Conservation (phyloP, 2,329 filamentous ascomycete genomes). For the Mollisiaceae sp. region DNA sequence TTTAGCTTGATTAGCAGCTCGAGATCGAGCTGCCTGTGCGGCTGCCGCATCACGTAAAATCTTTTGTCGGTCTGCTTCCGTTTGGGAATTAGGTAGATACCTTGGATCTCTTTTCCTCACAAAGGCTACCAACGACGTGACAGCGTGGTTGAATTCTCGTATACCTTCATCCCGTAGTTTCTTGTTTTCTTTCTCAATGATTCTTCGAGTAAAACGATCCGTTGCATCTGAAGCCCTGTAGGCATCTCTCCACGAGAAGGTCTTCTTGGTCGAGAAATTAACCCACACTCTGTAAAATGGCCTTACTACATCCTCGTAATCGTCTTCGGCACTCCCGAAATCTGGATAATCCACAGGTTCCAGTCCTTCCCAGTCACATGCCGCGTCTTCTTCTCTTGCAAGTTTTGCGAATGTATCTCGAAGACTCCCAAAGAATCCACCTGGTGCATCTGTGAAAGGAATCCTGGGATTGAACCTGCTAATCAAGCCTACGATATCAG, state of each 20-base stretch:
- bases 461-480: constrained; percentile 79
- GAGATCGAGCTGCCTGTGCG: constrained; percentile 81
- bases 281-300: constrained; percentile 84
- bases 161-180: constrained; percentile 80
- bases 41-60: constrained; percentile 77
- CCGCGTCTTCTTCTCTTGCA: constrained; percentile 78
- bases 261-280: constrained; percentile 82
- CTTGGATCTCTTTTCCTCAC: constrained; percentile 90
- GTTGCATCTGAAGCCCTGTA: constrained; percentile 85
- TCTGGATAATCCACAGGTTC: constrained; percentile 73
- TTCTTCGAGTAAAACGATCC: constrained; percentile 78
- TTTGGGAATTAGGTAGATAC: constrained; percentile 77
- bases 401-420: constrained; percentile 79
- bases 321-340: constrained; percentile 79
- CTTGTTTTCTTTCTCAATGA: constrained; percentile 96
- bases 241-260: constrained; percentile 87
- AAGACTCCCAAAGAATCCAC: constrained; percentile 84
- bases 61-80: constrained; percentile 80
- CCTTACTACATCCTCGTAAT: constrained; percentile 77
- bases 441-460: constrained; percentile 78
- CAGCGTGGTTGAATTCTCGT: constrained; percentile 90
- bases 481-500: constrained; percentile 80
- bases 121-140: constrained; percentile 84
- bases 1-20: constrained; percentile 81
- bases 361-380: constrained; percentile 70